Evolutionary conservation across 345 rosid species (phyloP), one percentile per base, ranked within the genome.

Genomic region (Hibiscus mutabilis): DNA sequence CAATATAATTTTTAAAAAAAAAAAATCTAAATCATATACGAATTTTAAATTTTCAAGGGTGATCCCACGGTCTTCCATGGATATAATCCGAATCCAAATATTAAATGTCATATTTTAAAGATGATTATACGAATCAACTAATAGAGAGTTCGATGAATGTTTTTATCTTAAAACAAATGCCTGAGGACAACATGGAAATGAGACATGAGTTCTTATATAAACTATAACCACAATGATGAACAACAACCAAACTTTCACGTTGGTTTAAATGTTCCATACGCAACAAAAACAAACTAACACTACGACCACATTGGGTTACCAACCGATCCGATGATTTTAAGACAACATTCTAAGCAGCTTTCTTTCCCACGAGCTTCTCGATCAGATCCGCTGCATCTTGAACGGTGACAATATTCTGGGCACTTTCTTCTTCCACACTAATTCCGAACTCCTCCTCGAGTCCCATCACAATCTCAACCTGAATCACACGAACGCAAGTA

Each of bases 381-480:
- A 89, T 91, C 72, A 87, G 70, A 74, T 84, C 90, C 0, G 96
- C 96, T 3, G 97, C 96, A 64, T 91, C 84, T 80, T 86, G 90
- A 47, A 88, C 86, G 0, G 92, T 85, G 0, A 77, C 13, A 16
- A 89, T 85, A 2, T 69, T 44, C 82, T 89, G 89, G 10, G 97
- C 93, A 53, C 81, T 85, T 66, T 89, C 92, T 73, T 88, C 97
- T n/a, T 72, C 86, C 77, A 87, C 88, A 16, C 84, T 82, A 33
- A 91, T 88, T 18, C 86, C 97, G 25, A 89, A 88, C 58, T 77
- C 90, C 79, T 86, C 93, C 82, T 85, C 93, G 1, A 89, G 84
- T 33, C 86, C 87, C 91, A 88, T 92, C 69, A 87, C 90, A 58
- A 88, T 85, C 90, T 89, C 93, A 14, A 86, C 97, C 93, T 89